Percentiles rank a stretch among this genome's conserved stretches.
Conservation (phyloP, 805 yeast genomes). For the Candida sithepensis region DNA sequence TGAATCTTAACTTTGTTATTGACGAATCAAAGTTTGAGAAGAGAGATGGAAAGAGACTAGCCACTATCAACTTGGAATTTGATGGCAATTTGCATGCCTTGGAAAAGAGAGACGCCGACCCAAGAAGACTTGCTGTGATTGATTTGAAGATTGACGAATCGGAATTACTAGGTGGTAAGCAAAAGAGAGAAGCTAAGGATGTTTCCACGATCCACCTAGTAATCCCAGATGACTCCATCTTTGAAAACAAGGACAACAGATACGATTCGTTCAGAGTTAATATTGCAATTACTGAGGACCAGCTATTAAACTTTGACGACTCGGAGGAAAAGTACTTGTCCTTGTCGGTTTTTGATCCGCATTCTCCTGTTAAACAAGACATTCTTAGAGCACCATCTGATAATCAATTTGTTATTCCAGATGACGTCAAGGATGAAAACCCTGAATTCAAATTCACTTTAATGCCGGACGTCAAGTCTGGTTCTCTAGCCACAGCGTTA, state of each 20-base stretch:
- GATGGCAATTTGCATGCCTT: conserved; percentile 1
- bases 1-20: conserved; percentile 1
- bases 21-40: conserved; percentile 7
- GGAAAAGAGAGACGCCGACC: conserved; percentile 11
- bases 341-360: neutral
- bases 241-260: neutral
- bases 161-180: conserved; percentile 4
- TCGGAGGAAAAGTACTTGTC: neutral
- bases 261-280: neutral
- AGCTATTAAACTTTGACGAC: neutral
- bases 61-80: conserved; percentile 2
- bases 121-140: conserved; percentile 17
- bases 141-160: conserved; percentile 16
- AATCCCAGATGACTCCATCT: neutral
- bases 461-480: conserved; percentile 23
- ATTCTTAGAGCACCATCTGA: neutral
- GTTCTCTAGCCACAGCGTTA: conserved; percentile 36
- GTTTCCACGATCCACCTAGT: conserved; percentile 1
- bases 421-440: neutral
- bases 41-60: conserved; percentile 22
- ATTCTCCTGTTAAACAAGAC: neutral
- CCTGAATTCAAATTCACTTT: conserved; percentile 19
- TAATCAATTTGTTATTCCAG: neutral
- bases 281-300: neutral
- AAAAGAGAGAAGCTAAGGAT: conserved; percentile 14